These are phyloP conservation scores for Candida koratica DNA, from an alignment of 805 yeast species.

Conservation along the genomic window DNA sequence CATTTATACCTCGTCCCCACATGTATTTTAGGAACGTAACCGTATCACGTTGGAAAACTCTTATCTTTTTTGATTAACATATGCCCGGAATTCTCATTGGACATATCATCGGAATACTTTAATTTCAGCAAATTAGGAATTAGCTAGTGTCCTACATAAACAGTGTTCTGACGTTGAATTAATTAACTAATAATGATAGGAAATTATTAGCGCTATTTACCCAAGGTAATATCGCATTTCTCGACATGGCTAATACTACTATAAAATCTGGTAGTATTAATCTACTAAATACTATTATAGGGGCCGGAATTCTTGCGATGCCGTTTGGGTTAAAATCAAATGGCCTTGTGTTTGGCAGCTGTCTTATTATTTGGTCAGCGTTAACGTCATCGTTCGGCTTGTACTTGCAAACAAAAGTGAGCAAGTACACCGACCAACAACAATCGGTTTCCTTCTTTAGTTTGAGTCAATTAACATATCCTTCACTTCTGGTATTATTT, in stretches of 20 bases:
- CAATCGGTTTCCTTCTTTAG: slow-evolving; percentile 43
- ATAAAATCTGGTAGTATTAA: slow-evolving; percentile 49
- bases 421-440: slow-evolving; percentile 43
- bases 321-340: slow-evolving; percentile 60
- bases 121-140: no score
- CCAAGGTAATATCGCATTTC: not conserved
- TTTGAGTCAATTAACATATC: slow-evolving; percentile 58
- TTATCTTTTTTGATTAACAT: no score
- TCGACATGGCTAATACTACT: slow-evolving; percentile 30
- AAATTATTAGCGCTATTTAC: no score
- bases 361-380: slow-evolving; percentile 39
- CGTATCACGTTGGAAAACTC: no score
- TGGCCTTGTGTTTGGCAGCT: slow-evolving; percentile 43
- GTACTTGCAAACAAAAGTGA: slow-evolving; percentile 55
- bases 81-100: no score
- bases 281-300: slow-evolving; percentile 53
- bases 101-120: no score
- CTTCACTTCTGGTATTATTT: slow-evolving; percentile 63
- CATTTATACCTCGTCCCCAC: no score
- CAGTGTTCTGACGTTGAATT: no score
- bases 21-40: no score
- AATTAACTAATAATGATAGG: no score
- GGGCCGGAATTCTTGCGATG: slow-evolving; percentile 70
- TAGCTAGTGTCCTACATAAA: no score
- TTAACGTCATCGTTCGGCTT: slow-evolving; percentile 56